Evolutionary conservation across 805 yeast genomes (phyloP), one percentile per base, ranked within the genome.

Genomic region (Suhomyces sp.): DNA sequence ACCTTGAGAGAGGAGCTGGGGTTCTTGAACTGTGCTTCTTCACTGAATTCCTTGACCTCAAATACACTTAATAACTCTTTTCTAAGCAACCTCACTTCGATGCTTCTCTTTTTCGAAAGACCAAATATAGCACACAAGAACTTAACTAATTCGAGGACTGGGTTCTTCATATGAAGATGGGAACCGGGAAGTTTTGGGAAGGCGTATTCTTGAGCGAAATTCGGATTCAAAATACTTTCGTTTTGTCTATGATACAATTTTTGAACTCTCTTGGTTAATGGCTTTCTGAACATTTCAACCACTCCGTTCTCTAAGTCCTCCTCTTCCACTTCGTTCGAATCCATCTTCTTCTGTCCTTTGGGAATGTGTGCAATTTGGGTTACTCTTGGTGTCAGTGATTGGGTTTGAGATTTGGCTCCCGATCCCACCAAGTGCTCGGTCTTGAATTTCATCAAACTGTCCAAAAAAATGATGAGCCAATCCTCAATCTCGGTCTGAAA

Each of bases 401-500:
- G 73, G 2, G 73, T 64, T 19, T 37, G 41, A 37, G 41, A 37
- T 17, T 37, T 37, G 35, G 17, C 35, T 19, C 41, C 41, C 2
- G 67, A 67, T 0, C 78, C 77, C 6, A 69, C 64, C 21, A 72
- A 60, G 2, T 65, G 64, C 2, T 71, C 74, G 12, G 69, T 69
- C 57, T 88, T 86, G 44, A 74, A 71, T 51, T 81, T 82, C 33
- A 84, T 74, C 57, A 90, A 71, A 1, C 87, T 73, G 65, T 89
- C 94, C 61, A 92, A 68, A 60, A 90, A 85, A 54, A 89, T 81
- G 43, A 84, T 72, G 39, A 89, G 72, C 97, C 97, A 94, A 59
- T 87, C 94, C 45, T 85, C 87, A 72, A 94, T 91, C 64, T 94
- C 98, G 6, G 79, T 80, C 60, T 84, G 93, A 55, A 87, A 80